These are phyloP conservation scores for Larix kaempferi DNA, from an alignment of 75 land plant species.

Conservation along the genomic window DNA sequence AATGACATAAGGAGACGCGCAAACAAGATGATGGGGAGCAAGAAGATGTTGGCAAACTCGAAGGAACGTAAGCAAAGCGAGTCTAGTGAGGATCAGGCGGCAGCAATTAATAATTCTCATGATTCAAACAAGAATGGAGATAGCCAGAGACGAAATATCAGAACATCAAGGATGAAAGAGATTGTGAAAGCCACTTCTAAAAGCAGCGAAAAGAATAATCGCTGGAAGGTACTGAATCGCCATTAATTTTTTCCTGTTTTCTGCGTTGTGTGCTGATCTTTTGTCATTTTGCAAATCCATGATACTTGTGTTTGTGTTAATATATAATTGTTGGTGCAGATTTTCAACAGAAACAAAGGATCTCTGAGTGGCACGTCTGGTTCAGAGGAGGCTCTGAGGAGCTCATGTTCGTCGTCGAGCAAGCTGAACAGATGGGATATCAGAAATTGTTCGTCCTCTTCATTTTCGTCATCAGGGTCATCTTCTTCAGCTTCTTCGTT, in stretches of 20 bases:
- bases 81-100: neutral
- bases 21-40: neutral
- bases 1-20: neutral
- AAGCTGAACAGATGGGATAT: neutral
- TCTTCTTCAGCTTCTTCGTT: neutral
- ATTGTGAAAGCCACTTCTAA: neutral
- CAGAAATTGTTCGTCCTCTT: neutral
- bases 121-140: neutral
- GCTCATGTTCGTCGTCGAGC: neutral
- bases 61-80: neutral
- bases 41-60: neutral
- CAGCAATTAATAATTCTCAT: too few relatives aligned
- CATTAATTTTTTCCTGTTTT: too few relatives aligned
- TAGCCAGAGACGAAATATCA: neutral
- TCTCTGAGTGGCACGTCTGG: neutral
- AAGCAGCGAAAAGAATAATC: neutral
- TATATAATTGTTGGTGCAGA: neutral
- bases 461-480: neutral
- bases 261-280: too few relatives aligned
- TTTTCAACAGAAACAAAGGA: conserved; percentile 7
- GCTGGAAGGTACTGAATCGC: conserved; percentile 4
- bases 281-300: too few relatives aligned
- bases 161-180: neutral
- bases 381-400: neutral
- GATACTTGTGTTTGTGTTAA: neutral